Percentiles rank a stretch among this genome's conserved stretches.
Conservation (phyloP, 2,329 filamentous ascomycete genomes). For the Raffaelea deltoideospora region DNA sequence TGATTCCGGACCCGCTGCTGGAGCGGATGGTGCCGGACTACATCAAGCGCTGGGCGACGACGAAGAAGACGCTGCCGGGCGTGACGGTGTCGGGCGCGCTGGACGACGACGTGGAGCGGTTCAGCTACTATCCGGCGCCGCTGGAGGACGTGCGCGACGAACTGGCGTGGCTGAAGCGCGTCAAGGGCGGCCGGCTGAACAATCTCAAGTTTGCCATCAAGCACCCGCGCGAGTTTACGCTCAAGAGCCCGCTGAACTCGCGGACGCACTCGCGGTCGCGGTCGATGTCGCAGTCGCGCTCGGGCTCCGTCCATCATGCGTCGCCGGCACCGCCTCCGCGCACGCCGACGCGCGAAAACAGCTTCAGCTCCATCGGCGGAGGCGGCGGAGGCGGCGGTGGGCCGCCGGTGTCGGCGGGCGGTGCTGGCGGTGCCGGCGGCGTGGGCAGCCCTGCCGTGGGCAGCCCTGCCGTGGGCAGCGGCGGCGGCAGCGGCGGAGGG, state of each 20-base stretch:
- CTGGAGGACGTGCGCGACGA: conserved; percentile 66
- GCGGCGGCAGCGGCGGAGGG: neutral
- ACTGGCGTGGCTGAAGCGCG: conserved; percentile 61
- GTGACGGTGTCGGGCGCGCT: conserved; percentile 47
- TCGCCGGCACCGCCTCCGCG: conserved; percentile 33
- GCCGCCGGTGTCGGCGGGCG: too few relatives aligned
- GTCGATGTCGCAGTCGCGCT: conserved; percentile 37
- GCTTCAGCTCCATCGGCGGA: conserved; percentile 19
- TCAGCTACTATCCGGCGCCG: conserved; percentile 54
- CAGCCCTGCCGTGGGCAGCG: too few relatives aligned
- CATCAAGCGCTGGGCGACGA: conserved; percentile 29
- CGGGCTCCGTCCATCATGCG: conserved; percentile 1
- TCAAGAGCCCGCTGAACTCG: conserved; percentile 47
- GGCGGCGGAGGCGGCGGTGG: neutral
- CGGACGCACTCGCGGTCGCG: conserved; percentile 47
- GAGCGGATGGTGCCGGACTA: conserved; percentile 35
- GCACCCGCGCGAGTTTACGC: conserved; percentile 57
- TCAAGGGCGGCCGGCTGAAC: conserved; percentile 72
- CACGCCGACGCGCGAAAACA: conserved; percentile 47
- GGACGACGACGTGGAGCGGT: conserved; percentile 36
- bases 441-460: too few relatives aligned
- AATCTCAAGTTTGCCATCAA: conserved; percentile 65
- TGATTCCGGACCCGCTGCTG: conserved; percentile 61
- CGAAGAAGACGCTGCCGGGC: conserved; percentile 23
- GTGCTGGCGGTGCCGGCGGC: too few relatives aligned